Percentiles rank a stretch among this genome's conserved stretches.
Evolutionary conservation across 2,329 filamentous ascomycete genomes (phyloP).

Genomic region (Neofusicoccum parvum): DNA sequence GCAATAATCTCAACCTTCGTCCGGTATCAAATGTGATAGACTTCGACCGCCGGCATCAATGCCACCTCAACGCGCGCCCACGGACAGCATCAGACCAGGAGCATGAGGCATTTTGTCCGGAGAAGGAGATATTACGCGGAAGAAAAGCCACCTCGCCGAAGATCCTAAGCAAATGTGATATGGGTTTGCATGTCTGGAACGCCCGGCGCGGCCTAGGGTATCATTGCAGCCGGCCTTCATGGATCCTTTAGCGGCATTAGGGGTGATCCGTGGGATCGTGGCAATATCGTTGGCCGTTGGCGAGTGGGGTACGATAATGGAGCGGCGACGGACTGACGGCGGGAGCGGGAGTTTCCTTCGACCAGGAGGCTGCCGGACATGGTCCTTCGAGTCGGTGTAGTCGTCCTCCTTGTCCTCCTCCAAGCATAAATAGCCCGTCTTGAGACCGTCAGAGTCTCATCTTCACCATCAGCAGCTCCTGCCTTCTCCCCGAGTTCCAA

Average conservation of each 20-base stretch:
- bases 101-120: conserved; percentile 42
- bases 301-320: conserved; percentile 46
- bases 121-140: conserved; percentile 46
- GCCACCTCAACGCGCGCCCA: conserved; percentile 28
- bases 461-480: conserved; percentile 19
- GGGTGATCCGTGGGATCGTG: conserved; percentile 46
- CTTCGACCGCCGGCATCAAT: conserved; percentile 32
- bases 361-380: conserved; percentile 33
- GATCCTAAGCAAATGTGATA: conserved; percentile 46
- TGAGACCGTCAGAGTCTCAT: conserved; percentile 21
- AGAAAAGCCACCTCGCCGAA: conserved; percentile 47
- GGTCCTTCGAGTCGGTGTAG: conserved; percentile 31
- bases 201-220: conserved; percentile 46
- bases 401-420: conserved; percentile 27
- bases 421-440: conserved; percentile 45
- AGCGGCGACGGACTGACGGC: conserved; percentile 40
- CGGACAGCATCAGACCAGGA: conserved; percentile 40
- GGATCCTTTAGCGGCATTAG: conserved; percentile 46
- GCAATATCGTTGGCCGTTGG: conserved; percentile 47
- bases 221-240: conserved; percentile 47
- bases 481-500: conserved; percentile 12
- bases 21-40: conserved; percentile 35
- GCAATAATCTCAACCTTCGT: conserved; percentile 38
- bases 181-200: conserved; percentile 45
- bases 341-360: conserved; percentile 38